Conservation (phyloP, 305 asterid species). For the Euphrasia arctica region DNA sequence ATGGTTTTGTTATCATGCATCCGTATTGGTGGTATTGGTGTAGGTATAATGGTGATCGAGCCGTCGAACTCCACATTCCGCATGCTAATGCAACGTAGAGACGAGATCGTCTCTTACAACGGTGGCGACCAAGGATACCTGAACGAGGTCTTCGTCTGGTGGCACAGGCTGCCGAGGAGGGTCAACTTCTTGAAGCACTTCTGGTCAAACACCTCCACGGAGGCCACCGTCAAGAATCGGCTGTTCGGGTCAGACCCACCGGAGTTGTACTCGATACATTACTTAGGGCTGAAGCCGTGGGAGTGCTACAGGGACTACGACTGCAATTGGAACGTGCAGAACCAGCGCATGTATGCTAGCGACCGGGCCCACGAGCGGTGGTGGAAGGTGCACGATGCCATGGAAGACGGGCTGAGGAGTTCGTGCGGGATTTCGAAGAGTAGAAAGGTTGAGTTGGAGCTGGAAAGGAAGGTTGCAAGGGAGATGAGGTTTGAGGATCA, state of each 20-base stretch:
- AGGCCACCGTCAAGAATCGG: constrained; percentile 1
- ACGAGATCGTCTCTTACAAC: constrained; percentile 2
- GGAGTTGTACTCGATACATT: constrained; percentile 2
- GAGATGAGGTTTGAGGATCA: not conserved
- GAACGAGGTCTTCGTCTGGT: constrained; percentile 3
- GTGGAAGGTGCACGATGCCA: constrained; percentile 6
- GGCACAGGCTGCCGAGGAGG: constrained; percentile 12
- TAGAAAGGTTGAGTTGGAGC: constrained; percentile 2
- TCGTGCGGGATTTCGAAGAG: not conserved
- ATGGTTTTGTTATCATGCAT: too few relatives aligned
- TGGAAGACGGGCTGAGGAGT: not conserved
- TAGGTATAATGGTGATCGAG: constrained; percentile 13
- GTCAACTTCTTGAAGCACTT: constrained; percentile 6
- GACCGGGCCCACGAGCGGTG: constrained; percentile 1
- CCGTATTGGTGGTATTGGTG: too few relatives aligned
- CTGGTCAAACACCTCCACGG: not conserved
- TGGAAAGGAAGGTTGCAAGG: not conserved
- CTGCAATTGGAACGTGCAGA: constrained; percentile 3
- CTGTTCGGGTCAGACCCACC: constrained; percentile 2
- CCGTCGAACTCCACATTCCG: constrained; percentile 4
- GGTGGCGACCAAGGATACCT: constrained; percentile 5
- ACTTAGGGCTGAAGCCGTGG: constrained; percentile 8
- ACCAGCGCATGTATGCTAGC: not conserved
- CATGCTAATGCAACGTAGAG: not conserved
- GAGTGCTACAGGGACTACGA: constrained; percentile 1